Evolutionary conservation across 495 filamentous ascomycete genomes (phyloP).

Genomic region (Amniculicola lignicola): DNA sequence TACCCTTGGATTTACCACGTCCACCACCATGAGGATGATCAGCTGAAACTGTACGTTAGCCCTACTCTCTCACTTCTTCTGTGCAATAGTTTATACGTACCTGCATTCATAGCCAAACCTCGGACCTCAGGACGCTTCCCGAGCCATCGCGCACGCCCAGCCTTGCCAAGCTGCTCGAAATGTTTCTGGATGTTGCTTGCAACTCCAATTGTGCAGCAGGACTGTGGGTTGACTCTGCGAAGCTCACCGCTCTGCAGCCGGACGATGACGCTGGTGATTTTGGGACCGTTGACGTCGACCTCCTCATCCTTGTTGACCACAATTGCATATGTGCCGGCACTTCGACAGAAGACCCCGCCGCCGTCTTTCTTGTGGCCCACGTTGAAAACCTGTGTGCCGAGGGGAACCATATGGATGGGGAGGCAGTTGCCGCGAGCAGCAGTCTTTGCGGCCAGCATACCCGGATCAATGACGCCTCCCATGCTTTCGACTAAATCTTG

Average conservation of each 20-base stretch:
- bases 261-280: slow-evolving; percentile 66
- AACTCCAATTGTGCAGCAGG: slow-evolving; percentile 88
- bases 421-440: slow-evolving; percentile 93
- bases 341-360: slow-evolving; percentile 85
- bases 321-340: slow-evolving; percentile 85
- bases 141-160: slow-evolving; percentile 85
- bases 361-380: slow-evolving; percentile 71
- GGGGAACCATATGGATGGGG: slow-evolving; percentile 88
- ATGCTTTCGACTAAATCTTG: slow-evolving; percentile 78
- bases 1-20: slow-evolving; percentile 98
- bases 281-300: slow-evolving; percentile 27
- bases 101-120: slow-evolving; percentile 96
- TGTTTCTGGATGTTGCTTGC: slow-evolving; percentile 91
- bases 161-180: slow-evolving; percentile 88
- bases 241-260: slow-evolving; percentile 89
- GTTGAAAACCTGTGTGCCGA: slow-evolving; percentile 87
- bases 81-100: slow-evolving; percentile 45
- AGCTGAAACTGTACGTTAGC: slow-evolving; percentile 47
- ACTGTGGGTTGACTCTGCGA: slow-evolving; percentile 80
- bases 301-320: slow-evolving; percentile 78
- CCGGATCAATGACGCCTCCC: slow-evolving; percentile 87
- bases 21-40: slow-evolving; percentile 99
- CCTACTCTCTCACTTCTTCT: background rate
- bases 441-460: slow-evolving; percentile 90
- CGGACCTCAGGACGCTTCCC: slow-evolving; percentile 91